Evolutionary conservation across 169 alveolate genomes (phyloP).

Genomic region (Sarcocystis neurona): DNA sequence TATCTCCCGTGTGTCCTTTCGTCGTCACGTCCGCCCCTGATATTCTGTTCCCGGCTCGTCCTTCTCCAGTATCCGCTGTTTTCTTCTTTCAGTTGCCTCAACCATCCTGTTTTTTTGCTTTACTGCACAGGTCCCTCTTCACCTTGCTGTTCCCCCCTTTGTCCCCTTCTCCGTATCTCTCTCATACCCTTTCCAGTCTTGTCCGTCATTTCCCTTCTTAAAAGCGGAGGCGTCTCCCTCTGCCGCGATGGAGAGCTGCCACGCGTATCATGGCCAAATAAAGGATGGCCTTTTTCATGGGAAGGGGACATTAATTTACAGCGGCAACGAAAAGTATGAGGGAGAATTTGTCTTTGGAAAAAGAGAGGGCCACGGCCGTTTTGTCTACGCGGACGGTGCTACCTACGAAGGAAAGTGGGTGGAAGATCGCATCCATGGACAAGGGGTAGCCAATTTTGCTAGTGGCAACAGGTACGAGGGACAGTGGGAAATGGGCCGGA

Average conservation of each 20-base stretch:
- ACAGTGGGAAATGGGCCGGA: constrained; percentile 91
- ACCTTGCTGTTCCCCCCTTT: background rate
- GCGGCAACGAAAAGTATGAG: constrained; percentile 91
- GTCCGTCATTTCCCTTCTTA: no score
- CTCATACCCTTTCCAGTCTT: no score
- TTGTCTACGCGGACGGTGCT: constrained; percentile 93
- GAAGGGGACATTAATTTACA: constrained; percentile 84
- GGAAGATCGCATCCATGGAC: constrained; percentile 92
- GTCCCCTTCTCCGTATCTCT: background rate
- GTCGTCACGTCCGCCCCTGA: no score
- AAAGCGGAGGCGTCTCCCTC: no score
- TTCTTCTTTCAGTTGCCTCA: no score
- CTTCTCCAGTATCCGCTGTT: no score
- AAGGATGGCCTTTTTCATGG: constrained; percentile 93
- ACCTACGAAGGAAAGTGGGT: constrained; percentile 95
- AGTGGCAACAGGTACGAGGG: constrained; percentile 90
- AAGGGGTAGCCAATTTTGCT: constrained; percentile 89
- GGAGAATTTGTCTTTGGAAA: constrained; percentile 95
- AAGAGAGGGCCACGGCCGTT: constrained; percentile 92
- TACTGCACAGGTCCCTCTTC: no score
- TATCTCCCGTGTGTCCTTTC: no score
- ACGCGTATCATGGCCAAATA: constrained; percentile 91
- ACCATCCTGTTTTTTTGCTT: no score
- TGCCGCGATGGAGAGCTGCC: constrained; percentile 69
- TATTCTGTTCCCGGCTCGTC: no score